Evolutionary conservation across 257 asterid species (phyloP), one percentile per base, ranked within the genome.

Genomic region (Mentha longifolia): DNA sequence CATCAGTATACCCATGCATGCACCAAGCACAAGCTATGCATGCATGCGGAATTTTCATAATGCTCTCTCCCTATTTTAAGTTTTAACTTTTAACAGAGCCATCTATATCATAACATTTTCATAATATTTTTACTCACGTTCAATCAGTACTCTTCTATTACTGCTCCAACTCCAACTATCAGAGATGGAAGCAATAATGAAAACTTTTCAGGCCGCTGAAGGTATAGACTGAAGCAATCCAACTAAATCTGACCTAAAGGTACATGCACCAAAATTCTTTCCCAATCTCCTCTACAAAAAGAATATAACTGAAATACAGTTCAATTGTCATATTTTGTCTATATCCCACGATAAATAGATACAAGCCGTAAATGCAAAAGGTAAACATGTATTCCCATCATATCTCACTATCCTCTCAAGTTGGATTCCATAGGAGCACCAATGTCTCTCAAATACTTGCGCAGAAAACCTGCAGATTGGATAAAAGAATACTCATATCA

Each of bases 271-370:
- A 57, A 30, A 52, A 63, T 63, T 68, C 60, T 47, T 50, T 39
- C 72, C 33, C 54, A 60, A 66, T 71, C 58, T 70, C 68, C 67
- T 70, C 83, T 79, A 79, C 84, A 72, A 75, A 75, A 69, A 75
- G 62, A 65, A 71, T 61, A 72, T 33, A 75, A 54, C 50, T 33
- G 16, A 35, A 74, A 74, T 66, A 65, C 39, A 71, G 6, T 75
- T 52, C 70, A 50, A 49, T 31, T 55, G 43, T 58, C 70, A 25
- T 51, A 74, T 59, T 70, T 60, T 39, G 47, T 35, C 39, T 37
- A 64, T 64, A 20, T 69, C 28, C 71, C 68, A 67, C 16, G 41
- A 45, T 45, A 33, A 74, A 54, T 35, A 58, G 60, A n/a, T 33
- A 61, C 50, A 71, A 61, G 20, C 46, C 43, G 30, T 64, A 52